phyloP scores from a whole-genome alignment of 768 basidiomycete species.

The Leccinum longicurvipes region DNA sequence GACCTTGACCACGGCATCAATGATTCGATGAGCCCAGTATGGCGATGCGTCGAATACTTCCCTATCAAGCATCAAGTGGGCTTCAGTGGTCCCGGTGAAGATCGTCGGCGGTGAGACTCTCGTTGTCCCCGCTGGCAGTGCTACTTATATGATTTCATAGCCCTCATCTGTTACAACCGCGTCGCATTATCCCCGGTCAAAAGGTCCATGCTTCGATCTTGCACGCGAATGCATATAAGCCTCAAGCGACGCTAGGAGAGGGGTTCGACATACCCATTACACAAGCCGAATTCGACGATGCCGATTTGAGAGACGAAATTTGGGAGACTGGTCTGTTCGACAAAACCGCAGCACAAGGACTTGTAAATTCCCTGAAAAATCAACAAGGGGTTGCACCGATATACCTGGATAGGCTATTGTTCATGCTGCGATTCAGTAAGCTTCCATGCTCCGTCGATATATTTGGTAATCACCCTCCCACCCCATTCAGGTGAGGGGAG shows the following conservation, averaged over 20 bases:
- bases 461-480: background rate
- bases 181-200: conserved; percentile 28
- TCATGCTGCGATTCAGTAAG: conserved; percentile 23
- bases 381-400: conserved; percentile 17
- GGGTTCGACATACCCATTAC: conserved; percentile 23
- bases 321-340: conserved; percentile 26
- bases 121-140: background rate
- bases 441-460: background rate
- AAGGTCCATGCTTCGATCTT: conserved; percentile 26
- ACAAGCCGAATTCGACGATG: background rate
- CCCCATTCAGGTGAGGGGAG: conserved; percentile 18
- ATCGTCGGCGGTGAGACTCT: conserved; percentile 15
- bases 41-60: conserved; percentile 18
- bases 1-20: conserved; percentile 22
- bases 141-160: conserved; percentile 6
- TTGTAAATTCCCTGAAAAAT: conserved; percentile 9
- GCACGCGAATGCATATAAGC: conserved; percentile 19
- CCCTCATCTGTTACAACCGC: conserved; percentile 16
- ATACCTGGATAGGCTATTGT: conserved; percentile 18
- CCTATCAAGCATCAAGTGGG: conserved; percentile 25
- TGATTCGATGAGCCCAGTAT: conserved; percentile 17
- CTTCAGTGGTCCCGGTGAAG: conserved; percentile 16
- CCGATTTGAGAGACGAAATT: conserved; percentile 4
- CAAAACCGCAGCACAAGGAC: conserved; percentile 10
- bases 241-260: conserved; percentile 17